A percentile compares a stretch with the other conserved stretches of the same genome.
phyloP scores from a whole-genome alignment of 2,329 filamentous ascomycete genomes.

The Talaromyces amestolkiae region DNA sequence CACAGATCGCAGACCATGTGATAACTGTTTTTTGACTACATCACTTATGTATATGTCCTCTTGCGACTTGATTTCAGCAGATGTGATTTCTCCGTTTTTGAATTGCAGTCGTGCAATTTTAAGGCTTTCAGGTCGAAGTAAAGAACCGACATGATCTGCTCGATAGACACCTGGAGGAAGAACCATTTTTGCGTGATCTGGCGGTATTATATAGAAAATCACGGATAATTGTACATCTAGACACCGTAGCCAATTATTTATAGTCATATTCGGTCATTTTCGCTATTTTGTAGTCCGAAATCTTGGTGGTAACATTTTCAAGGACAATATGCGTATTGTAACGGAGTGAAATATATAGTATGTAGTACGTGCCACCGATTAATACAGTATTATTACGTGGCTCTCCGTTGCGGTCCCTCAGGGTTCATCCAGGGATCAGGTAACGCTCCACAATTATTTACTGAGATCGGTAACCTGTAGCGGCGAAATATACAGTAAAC shows the following conservation, averaged over 20 bases:
- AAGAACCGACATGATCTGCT: constrained; percentile 65
- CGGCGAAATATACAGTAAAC: not conserved
- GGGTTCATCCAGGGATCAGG: not conserved
- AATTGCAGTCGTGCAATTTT: constrained; percentile 36
- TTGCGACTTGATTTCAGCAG: constrained; percentile 52
- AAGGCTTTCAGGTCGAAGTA: constrained; percentile 60
- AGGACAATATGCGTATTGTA: not conserved
- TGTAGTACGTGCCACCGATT: not conserved
- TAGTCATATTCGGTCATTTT: not conserved
- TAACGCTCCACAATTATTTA: not conserved
- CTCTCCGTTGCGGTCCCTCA: too few relatives aligned
- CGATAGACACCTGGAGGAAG: constrained; percentile 46
- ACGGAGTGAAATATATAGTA: not conserved
- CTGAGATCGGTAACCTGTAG: not conserved
- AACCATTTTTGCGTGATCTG: not conserved
- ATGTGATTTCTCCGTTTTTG: constrained; percentile 53
- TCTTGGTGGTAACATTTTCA: not conserved
- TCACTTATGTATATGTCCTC: constrained; percentile 62
- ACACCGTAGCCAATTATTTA: not conserved
- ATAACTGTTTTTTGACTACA: constrained; percentile 60
- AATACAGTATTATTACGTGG: not conserved
- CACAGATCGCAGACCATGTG: constrained; percentile 59
- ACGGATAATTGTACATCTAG: not conserved
- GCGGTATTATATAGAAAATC: not conserved
- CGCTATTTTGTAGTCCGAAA: not conserved